Evolutionary conservation across 1,139 yeast genomes (phyloP), one percentile per base, ranked within the genome.

Genomic region (Hansenula anomala): DNA sequence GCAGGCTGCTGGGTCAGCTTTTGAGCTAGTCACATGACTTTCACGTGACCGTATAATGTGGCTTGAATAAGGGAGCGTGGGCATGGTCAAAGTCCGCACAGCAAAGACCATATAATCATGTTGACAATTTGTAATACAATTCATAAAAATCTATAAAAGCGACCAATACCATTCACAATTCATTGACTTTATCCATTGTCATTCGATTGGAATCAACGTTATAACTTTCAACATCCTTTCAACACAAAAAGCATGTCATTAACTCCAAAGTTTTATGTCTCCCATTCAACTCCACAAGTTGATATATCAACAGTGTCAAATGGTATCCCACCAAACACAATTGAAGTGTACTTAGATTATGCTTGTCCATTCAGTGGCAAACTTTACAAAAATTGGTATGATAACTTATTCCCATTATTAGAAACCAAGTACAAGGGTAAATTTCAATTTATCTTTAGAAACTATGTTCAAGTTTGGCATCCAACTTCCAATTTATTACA

Each of bases 391-490:
- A 79, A 79, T 41, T 60, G 86, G 46, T 66, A 71, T 45, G 58
- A 65, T 13, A 66, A 67, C 19, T 69, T 85, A 14, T 68, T 80
- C 30, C 88, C 89, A 6, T 48, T 60, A 28, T 61, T 80, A 38
- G 69, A 75, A 37, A 46, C 61, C 35, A 59, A 65, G 37, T 65
- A 70, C 44, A 77, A 80, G 0, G 71, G 69, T 38, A 59, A 69
- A 45, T 76, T 80, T 52, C 78, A 78, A 51, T 68, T 81, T 42
- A 72, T 75, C 4, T 71, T 75, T 56, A 71, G 81, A 46, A 80
- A 84, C 50, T 88, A 81, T 27, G 68, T 83, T 28, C 95, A 87
- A 60, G 92, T 94, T 48, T 87, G 95, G 95, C 96, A 87, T 57
- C 80, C 92, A 25, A 73, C 77, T 39, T 80, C 90, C 1, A 72